A percentile compares a stretch with the other conserved stretches of the same genome.
Evolutionary conservation across 1,284 basidiomycete species (phyloP).

Genomic region (Malassezia caprae): DNA sequence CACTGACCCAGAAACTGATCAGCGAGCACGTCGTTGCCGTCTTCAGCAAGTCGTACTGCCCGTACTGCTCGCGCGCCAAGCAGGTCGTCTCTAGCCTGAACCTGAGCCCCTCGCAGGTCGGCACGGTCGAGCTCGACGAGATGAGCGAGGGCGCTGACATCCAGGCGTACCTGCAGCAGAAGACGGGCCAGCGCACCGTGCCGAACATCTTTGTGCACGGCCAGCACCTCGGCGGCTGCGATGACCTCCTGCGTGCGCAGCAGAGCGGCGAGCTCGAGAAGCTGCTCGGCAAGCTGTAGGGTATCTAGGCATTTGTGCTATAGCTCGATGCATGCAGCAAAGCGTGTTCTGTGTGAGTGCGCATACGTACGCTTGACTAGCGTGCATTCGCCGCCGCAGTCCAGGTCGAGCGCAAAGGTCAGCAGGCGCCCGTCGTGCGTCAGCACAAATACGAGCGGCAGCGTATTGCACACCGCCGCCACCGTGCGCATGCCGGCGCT

Average conservation of each 20-base stretch:
- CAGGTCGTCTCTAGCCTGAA: slow-evolving; percentile 39
- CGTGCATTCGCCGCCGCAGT: slow-evolving; percentile 88
- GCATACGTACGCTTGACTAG: slow-evolving; percentile 62
- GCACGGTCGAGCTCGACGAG: slow-evolving; percentile 49
- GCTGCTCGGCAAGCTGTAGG: slow-evolving; percentile 25
- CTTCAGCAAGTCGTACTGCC: slow-evolving; percentile 49
- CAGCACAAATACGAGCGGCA: slow-evolving; percentile 93
- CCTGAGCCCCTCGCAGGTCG: slow-evolving; percentile 37
- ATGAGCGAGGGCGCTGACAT: slow-evolving; percentile 42
- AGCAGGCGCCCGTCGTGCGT: slow-evolving; percentile 93
- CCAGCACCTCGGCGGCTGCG: slow-evolving; percentile 48
- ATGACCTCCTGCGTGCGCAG: slow-evolving; percentile 35
- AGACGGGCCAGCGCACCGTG: slow-evolving; percentile 50
- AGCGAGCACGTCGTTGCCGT: slow-evolving; percentile 44
- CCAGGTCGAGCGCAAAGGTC: slow-evolving; percentile 87
- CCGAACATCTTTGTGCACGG: slow-evolving; percentile 50
- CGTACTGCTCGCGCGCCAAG: slow-evolving; percentile 48
- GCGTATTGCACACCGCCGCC: slow-evolving; percentile 53
- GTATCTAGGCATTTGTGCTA: neutral
- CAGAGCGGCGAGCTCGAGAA: slow-evolving; percentile 45
- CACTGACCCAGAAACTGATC: slow-evolving; percentile 38
- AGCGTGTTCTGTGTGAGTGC: slow-evolving; percentile 1
- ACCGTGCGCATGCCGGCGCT: slow-evolving; percentile 56
- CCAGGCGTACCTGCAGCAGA: slow-evolving; percentile 47
- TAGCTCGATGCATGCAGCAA: neutral